Evolutionary conservation across 1,284 basidiomycete genomes (phyloP).

Genomic region (Ustilago shanxiensis): DNA sequence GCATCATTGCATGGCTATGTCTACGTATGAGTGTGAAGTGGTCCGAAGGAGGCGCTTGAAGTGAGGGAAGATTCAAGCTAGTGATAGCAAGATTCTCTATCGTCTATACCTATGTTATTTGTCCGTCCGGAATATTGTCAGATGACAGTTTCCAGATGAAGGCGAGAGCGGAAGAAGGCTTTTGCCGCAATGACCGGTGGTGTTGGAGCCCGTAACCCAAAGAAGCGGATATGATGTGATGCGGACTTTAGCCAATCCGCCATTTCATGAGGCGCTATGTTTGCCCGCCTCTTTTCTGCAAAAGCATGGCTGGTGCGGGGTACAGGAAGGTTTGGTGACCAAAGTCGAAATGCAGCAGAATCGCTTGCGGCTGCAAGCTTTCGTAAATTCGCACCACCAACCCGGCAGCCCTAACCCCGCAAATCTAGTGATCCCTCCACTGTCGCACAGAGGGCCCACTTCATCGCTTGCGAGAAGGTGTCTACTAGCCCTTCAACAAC

Average conservation of each 20-base stretch:
- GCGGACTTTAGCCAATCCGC: not conserved
- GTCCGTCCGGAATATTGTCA: not conserved
- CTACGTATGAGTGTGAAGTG: too few relatives aligned
- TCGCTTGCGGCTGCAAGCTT: not conserved
- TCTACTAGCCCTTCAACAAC: not conserved
- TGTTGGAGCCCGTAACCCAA: not conserved
- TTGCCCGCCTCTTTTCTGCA: not conserved
- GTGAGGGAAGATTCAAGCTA: too few relatives aligned
- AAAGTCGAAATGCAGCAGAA: not conserved
- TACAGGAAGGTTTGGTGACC: constrained; percentile 1
- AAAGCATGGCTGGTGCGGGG: constrained; percentile 12
- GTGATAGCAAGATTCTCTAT: not conserved
- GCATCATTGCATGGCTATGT: not conserved
- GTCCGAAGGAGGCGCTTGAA: too few relatives aligned
- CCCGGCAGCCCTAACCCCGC: constrained; percentile 19
- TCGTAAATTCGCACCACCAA: constrained; percentile 31
- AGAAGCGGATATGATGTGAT: not conserved
- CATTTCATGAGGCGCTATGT: constrained; percentile 8
- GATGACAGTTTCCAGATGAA: not conserved
- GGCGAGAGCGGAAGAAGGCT: not conserved
- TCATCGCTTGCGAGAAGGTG: not conserved
- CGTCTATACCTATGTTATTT: not conserved
- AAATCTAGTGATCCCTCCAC: constrained; percentile 5
- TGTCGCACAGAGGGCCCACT: not conserved
- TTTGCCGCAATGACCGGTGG: not conserved